Conservation (phyloP, 2,329 filamentous ascomycete species). For the Chaetomiaceae sp. region DNA sequence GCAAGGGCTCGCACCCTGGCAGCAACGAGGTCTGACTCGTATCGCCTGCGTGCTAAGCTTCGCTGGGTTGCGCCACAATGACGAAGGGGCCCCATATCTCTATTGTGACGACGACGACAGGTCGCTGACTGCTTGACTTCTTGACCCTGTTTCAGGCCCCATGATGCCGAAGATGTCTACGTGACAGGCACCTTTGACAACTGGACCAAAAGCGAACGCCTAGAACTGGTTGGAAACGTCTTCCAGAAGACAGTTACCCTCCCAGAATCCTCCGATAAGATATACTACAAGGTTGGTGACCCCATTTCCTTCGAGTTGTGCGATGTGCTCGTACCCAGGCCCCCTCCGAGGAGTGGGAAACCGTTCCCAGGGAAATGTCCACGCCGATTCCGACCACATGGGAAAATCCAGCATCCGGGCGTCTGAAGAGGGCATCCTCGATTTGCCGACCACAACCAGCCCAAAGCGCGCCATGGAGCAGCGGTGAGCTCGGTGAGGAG, state of each 20-base stretch:
- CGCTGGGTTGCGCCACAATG: slow-evolving; percentile 15
- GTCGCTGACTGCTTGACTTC: slow-evolving; percentile 17
- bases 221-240: slow-evolving; percentile 67
- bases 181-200: slow-evolving; percentile 95
- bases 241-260: slow-evolving; percentile 82
- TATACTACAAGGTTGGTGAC: slow-evolving; percentile 83
- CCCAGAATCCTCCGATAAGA: slow-evolving; percentile 61
- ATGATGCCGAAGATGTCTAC: slow-evolving; percentile 79
- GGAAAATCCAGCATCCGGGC: neutral
- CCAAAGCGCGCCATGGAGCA: neutral
- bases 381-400: too few species aligned
- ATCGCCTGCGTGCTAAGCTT: slow-evolving; percentile 7
- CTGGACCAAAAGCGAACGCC: slow-evolving; percentile 81
- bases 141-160: slow-evolving; percentile 57
- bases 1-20: neutral
- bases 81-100: slow-evolving; percentile 19
- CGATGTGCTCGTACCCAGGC: neutral
- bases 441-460: neutral
- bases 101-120: slow-evolving; percentile 19
- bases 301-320: slow-evolving; percentile 3
- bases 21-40: neutral
- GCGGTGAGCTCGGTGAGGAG: slow-evolving; percentile 13
- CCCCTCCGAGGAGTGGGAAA: too few species aligned
- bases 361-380: too few species aligned
- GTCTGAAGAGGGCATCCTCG: too few species aligned